phyloP scores from a whole-genome alignment of 148 eudicot species.

The Arbutus unedo region DNA sequence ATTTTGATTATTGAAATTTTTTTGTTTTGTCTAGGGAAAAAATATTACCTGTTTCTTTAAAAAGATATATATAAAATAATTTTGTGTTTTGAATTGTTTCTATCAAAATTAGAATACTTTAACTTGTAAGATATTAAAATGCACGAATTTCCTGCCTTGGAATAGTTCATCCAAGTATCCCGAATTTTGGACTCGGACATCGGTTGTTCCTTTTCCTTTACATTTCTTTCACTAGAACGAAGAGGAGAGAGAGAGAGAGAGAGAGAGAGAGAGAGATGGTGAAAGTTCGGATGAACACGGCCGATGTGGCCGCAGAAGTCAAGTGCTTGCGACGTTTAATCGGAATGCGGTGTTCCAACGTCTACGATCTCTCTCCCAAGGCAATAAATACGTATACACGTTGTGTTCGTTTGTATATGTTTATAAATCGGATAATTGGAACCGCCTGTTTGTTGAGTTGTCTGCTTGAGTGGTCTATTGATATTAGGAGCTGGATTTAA shows the following conservation, averaged over 20 bases:
- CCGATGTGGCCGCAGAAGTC: conserved; percentile 98
- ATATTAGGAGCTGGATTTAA: conserved; percentile 6
- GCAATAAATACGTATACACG: conserved; percentile 22
- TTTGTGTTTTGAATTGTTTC: no score
- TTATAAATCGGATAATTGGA: not conserved
- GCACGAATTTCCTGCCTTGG: no score
- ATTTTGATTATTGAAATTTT: no score
- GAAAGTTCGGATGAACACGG: conserved; percentile 99
- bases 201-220: no score
- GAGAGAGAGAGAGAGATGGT: conserved; percentile 49
- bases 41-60: no score
- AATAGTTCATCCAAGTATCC: no score
- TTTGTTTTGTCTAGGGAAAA: no score
- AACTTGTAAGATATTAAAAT: no score
- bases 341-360: conserved; percentile 96
- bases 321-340: conserved; percentile 80
- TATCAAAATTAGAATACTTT: no score
- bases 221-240: no score
- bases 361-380: conserved; percentile 93
- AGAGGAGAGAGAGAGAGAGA: not conserved
- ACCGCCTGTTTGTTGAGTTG: conserved; percentile 3
- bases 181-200: no score
- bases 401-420: not conserved
- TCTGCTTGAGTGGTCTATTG: not conserved
- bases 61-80: no score